Conservation (phyloP, 176 grass and related monocot species). For the Miscanthus lutarioriparius region DNA sequence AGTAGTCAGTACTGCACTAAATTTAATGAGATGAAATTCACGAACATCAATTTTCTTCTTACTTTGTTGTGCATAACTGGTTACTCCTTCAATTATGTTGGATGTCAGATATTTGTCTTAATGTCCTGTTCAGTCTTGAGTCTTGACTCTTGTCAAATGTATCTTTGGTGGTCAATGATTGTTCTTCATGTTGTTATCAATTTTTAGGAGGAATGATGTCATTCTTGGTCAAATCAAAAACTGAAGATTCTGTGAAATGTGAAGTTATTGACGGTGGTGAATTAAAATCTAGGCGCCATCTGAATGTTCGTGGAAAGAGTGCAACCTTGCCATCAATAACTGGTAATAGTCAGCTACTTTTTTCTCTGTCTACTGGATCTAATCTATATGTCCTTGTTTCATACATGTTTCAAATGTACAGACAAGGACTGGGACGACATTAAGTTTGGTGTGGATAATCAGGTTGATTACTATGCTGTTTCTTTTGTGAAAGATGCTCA, state of each 20-base stretch:
- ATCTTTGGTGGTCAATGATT: neutral
- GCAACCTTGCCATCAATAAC: constrained; percentile 98
- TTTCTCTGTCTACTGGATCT: constrained; percentile 2
- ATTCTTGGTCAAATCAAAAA: constrained; percentile 85
- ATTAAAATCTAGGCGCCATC: constrained; percentile 92
- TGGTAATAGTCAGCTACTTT: constrained; percentile 45
- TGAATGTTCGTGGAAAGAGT: constrained; percentile 98
- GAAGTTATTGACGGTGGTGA: constrained; percentile 98
- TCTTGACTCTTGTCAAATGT: constrained; percentile 24
- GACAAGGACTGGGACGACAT: constrained; percentile 99
- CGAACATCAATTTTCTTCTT: constrained; percentile 14
- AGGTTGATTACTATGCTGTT: constrained; percentile 99
- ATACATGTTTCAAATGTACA: constrained; percentile 48
- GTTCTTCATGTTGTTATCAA: constrained; percentile 28
- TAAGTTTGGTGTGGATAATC: constrained; percentile 97
- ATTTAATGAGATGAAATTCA: constrained; percentile 19
- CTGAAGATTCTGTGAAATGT: constrained; percentile 90
- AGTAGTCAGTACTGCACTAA: neutral
- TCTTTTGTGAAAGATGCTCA: constrained; percentile 99
- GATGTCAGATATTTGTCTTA: constrained; percentile 13
- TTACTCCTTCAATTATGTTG: constrained; percentile 23
- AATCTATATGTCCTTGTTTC: constrained; percentile 8
- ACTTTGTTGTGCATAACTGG: constrained; percentile 10
- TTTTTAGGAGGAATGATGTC: constrained; percentile 99
- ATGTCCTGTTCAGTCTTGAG: constrained; percentile 11